Percentiles rank a stretch among this genome's conserved stretches.
Evolutionary conservation across 345 rosid genomes (phyloP).

Genomic region (Citrus sp.): DNA sequence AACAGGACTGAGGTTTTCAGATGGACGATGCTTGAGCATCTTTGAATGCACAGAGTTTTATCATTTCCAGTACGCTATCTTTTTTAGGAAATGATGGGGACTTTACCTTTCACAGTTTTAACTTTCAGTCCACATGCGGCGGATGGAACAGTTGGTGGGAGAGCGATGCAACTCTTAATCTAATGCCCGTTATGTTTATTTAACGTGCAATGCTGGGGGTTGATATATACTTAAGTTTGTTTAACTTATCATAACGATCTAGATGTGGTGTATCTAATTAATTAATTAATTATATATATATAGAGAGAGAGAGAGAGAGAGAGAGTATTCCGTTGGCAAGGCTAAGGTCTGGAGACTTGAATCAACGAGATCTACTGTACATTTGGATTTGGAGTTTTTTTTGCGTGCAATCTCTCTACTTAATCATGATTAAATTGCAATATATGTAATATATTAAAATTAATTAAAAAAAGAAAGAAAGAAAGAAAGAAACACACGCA

Average conservation of each 20-base stretch:
- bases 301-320: too few species aligned
- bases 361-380: not conserved
- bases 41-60: not conserved
- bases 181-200: not conserved
- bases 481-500: not conserved
- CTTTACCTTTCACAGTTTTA: not conserved
- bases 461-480: not conserved
- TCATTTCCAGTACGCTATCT: not conserved
- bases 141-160: not conserved
- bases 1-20: not conserved
- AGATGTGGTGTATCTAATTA: not conserved
- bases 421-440: too few species aligned
- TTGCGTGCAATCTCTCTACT: not conserved
- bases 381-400: slow-evolving; percentile 1
- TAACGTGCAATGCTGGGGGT: not conserved
- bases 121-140: not conserved
- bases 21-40: not conserved
- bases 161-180: not conserved
- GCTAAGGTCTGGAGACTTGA: not conserved
- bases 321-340: not conserved
- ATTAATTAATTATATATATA: not conserved
- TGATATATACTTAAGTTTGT: not conserved
- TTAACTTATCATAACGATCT: not conserved
- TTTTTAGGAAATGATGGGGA: not conserved
- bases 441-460: not conserved